Evolutionary conservation across 78 protist genomes (phyloP).

Genomic region (Dictyostelium citrinum): DNA sequence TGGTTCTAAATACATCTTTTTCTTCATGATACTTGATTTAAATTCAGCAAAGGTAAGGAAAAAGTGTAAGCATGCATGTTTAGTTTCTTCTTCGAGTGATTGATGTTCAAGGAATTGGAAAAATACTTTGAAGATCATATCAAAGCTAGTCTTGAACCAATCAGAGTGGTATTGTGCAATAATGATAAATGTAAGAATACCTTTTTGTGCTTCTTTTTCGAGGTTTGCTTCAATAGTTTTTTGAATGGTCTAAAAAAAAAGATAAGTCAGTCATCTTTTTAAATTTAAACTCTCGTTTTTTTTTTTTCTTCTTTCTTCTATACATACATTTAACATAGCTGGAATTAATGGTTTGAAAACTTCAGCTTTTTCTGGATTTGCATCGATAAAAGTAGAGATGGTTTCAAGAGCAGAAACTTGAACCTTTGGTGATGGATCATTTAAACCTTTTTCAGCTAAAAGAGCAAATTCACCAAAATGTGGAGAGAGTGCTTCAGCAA

Average conservation of each 20-base stretch:
- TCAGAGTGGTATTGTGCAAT: constrained; percentile 60
- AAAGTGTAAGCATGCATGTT: constrained; percentile 70
- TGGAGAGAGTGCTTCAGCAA: background rate
- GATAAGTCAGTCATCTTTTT: too few species aligned
- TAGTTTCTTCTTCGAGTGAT: constrained; percentile 68
- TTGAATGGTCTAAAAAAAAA: constrained; percentile 35
- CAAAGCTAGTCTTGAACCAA: constrained; percentile 14
- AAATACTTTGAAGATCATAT: background rate
- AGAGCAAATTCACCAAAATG: background rate
- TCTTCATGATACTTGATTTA: constrained; percentile 25
- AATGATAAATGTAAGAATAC: constrained; percentile 17
- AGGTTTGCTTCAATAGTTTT: constrained; percentile 33
- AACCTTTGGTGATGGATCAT: constrained; percentile 11
- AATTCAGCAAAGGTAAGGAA: constrained; percentile 65
- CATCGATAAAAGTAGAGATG: constrained; percentile 15
- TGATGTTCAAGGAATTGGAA: constrained; percentile 1
- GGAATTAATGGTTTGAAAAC: constrained; percentile 38
- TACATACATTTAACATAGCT: constrained; percentile 42
- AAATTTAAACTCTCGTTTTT: too few species aligned
- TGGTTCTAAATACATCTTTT: background rate
- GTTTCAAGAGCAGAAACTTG: constrained; percentile 55
- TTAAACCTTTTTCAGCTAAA: constrained; percentile 5
- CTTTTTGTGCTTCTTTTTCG: constrained; percentile 70
- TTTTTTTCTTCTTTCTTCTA: too few species aligned
- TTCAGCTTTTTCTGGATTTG: background rate